These are phyloP conservation scores for Penicillium pulvis DNA, from an alignment of 495 filamentous ascomycete genomes.

Conservation along the genomic window DNA sequence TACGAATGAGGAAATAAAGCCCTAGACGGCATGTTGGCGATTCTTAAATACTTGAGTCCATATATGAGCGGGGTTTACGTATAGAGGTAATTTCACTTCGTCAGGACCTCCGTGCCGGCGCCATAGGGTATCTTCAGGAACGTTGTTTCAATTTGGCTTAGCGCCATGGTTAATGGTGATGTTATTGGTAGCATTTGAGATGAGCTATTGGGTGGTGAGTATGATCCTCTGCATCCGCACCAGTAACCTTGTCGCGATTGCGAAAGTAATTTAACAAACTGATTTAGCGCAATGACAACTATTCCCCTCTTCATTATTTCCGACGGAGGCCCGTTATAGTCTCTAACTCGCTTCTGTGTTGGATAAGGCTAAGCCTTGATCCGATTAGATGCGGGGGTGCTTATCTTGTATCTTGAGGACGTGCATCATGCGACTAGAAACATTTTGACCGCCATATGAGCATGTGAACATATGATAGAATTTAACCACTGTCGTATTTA, in stretches of 20 bases:
- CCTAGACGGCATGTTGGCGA: not conserved
- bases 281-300: not conserved
- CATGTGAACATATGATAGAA: not conserved
- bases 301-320: not conserved
- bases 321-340: not conserved
- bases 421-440: not conserved
- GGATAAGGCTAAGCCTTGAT: not conserved
- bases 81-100: not conserved
- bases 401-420: not conserved
- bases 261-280: not conserved
- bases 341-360: not conserved
- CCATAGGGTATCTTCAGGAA: not conserved
- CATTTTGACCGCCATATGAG: not conserved
- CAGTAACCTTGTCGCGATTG: not conserved
- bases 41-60: not conserved
- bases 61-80: not conserved
- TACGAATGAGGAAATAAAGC: not conserved
- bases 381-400: not conserved
- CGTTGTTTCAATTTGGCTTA: not conserved
- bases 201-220: not conserved
- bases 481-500: not conserved
- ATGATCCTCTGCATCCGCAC: not conserved
- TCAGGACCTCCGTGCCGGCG: not conserved
- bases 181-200: not conserved
- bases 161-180: not conserved